Conservation (phyloP, 2,329 filamentous ascomycete species). For the Parafenestella ontariensis region DNA sequence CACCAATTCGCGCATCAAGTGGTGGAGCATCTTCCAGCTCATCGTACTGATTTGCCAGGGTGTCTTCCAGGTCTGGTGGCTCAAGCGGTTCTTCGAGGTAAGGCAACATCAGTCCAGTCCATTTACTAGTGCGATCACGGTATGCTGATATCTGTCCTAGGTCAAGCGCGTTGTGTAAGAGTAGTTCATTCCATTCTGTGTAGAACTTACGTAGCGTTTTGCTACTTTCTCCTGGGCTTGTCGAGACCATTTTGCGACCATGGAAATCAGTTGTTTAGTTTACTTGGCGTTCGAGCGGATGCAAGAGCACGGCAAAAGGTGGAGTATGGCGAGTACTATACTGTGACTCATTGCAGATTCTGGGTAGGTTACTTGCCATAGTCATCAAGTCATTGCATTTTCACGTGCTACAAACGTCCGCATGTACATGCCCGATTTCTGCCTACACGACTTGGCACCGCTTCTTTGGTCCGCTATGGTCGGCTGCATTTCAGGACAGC, state of each 20-base stretch:
- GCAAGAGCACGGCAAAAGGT: constrained; percentile 8
- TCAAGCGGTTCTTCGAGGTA: constrained; percentile 96
- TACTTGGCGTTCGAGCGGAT: constrained; percentile 29
- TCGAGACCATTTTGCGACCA: neutral
- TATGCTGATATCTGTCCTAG: constrained; percentile 20
- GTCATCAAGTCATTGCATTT: neutral
- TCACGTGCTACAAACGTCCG: constrained; percentile 2
- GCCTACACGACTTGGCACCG: constrained; percentile 6
- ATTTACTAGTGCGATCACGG: neutral
- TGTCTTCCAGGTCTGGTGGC: constrained; percentile 98
- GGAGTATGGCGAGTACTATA: constrained; percentile 13
- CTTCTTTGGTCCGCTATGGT: neutral
- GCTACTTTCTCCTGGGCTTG: neutral
- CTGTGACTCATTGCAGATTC: constrained; percentile 1
- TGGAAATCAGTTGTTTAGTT: constrained; percentile 5
- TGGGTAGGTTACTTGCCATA: constrained; percentile 6
- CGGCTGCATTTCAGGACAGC: neutral
- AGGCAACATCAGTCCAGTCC: neutral
- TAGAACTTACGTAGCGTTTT: neutral
- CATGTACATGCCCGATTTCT: too few species aligned
- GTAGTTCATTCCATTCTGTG: neutral
- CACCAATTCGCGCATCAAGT: constrained; percentile 97
- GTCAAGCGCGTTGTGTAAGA: constrained; percentile 45
- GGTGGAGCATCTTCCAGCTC: constrained; percentile 99
- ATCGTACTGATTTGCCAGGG: constrained; percentile 87